Base-by-base conservation (phyloP, 257 asterid species). In the Jacaranda mimosifolia region DNA sequence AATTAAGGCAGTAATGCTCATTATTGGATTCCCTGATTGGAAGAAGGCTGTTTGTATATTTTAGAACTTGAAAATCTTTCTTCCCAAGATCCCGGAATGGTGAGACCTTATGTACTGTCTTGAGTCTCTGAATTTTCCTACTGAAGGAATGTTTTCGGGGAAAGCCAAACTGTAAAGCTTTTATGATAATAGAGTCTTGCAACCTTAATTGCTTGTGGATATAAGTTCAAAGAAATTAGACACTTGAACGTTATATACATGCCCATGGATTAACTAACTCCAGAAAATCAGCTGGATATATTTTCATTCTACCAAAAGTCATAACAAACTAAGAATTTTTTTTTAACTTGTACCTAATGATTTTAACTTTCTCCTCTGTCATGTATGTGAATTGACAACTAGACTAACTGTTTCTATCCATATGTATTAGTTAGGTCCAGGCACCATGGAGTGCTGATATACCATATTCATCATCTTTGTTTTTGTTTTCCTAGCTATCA, bases 1-100 rank as follows among this genome's bases (percentile, higher is more conserved):
- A 74, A 77, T 42, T 56, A 17, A 49, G 11, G 42, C 14, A 26
- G 32, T 26, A 26, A 67, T 68, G 36, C 43, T 36, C 35, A 9
- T 70, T 59, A 73, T 63, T 38, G 77, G 60, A 55, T 75, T 42
- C 32, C 70, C 52, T 53, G 13, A 17, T 13, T 40, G 39, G 67
- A 17, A 63, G 7, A 18, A 13, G 77, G 45, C 78, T 35, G 68
- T 19, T 66, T 52, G 45, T 56, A 74, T 48, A 59, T 69, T 68
- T 68, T 19, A 26, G 8, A 60, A 6, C 39, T n/a, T 59, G 56
- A 53, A 18, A 45, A 9, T 21, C 52, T n/a, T 71, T 14, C 14
- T 36, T 49, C 65, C 53, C 51, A 42, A 15, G 14, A 38, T 17
- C 18, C 64, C 52, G 64, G 14, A 15, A 11, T 45, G 52, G 70